A percentile compares a stretch with the other conserved stretches of the same genome.
Evolutionary conservation across 305 asterid species (phyloP).

Genomic region (Coffea humblotiana): DNA sequence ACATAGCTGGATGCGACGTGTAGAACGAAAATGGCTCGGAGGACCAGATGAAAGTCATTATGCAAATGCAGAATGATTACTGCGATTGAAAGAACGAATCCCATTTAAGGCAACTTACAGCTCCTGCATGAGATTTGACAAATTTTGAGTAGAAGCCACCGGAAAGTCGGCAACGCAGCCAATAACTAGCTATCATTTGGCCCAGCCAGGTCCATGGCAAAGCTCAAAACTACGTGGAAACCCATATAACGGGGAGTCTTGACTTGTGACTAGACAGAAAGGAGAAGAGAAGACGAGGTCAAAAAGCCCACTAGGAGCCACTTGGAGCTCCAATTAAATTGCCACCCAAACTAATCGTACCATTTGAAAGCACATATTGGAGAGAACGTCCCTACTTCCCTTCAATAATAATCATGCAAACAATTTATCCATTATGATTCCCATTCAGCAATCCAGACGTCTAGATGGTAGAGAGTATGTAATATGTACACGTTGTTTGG

Average conservation of each 20-base stretch:
- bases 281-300: background rate
- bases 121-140: conserved; percentile 13
- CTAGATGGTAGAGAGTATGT: background rate
- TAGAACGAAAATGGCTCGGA: conserved; percentile 1
- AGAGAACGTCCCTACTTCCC: conserved; percentile 14
- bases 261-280: background rate
- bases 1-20: conserved; percentile 33
- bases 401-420: conserved; percentile 6
- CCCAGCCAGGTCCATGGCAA: conserved; percentile 24
- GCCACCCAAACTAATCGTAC: background rate
- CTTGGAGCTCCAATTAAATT: conserved; percentile 26
- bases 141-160: conserved; percentile 11
- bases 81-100: conserved; percentile 3
- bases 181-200: too few relatives aligned
- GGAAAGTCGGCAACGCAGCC: background rate
- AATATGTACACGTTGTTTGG: background rate
- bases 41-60: conserved; percentile 16
- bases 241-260: conserved; percentile 2
- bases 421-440: background rate
- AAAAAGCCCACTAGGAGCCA: conserved; percentile 20
- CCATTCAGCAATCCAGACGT: background rate
- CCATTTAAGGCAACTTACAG: background rate
- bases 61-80: conserved; percentile 29
- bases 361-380: conserved; percentile 12
- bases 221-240: conserved; percentile 23